A percentile compares a stretch with the other conserved stretches of the same genome.
Evolutionary conservation across 2,329 filamentous ascomycete genomes (phyloP).

Genomic region (Calonectria pauciramosa): DNA sequence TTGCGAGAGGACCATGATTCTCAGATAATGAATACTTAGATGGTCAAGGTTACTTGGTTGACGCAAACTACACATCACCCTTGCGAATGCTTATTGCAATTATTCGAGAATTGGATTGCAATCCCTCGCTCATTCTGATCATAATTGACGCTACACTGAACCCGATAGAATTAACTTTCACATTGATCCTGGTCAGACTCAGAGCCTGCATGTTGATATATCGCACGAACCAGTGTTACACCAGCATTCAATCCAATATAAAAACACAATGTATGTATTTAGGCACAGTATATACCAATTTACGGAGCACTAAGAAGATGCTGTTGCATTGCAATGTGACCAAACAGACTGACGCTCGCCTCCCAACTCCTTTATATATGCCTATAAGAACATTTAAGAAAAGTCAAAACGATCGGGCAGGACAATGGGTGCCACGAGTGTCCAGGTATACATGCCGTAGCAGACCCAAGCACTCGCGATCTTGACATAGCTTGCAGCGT

Average conservation of each 20-base stretch:
- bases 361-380: constrained; percentile 29
- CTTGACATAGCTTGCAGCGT: constrained; percentile 99
- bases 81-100: neutral
- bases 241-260: neutral
- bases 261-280: neutral
- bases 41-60: neutral
- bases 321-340: neutral
- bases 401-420: constrained; percentile 88
- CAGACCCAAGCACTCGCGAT: constrained; percentile 98
- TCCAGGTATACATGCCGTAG: constrained; percentile 95
- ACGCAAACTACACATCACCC: neutral
- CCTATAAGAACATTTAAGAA: constrained; percentile 44
- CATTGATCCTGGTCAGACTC: neutral
- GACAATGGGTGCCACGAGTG: constrained; percentile 86
- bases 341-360: constrained; percentile 31
- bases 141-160: neutral
- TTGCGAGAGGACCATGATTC: neutral
- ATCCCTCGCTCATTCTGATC: neutral
- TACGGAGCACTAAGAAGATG: neutral
- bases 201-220: neutral
- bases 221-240: neutral
- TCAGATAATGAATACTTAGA: neutral
- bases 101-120: neutral
- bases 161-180: neutral
- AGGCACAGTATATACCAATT: neutral